Evolutionary conservation across 768 basidiomycete genomes (phyloP), one percentile per base, ranked within the genome.

Genomic region (Lyophyllum semitale): DNA sequence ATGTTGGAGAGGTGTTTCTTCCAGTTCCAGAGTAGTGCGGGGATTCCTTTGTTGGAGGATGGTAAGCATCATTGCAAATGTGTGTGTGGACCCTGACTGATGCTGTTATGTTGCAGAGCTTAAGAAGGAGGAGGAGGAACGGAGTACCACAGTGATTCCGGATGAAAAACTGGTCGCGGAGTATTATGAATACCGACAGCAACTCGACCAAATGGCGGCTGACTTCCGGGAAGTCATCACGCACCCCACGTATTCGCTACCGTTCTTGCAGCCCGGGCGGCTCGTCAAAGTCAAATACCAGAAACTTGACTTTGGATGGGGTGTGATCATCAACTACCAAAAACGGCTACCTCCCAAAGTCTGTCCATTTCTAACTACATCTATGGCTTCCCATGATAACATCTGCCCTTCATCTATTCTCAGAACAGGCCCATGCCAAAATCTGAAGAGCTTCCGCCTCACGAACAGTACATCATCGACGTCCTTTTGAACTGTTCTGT

Each of bases 1-100:
- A 98, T 99, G 96, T 80, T 99, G 11, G 93, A 97, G 71, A 79
- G 92, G 43, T 98, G 95, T 75, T 99, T 99, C 80, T 91, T 92
- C 81, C 97, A 99, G 71, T 98, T 98, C 74, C 97, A 99, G 73
- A 98, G 91, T 70, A 94, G 82, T 58, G 84, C 89, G 23, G 89
- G 88, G n/a, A 89, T 98, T 46, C 97, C 97, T 1, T 71, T 77
- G 47, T 73, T 96, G 8, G 89, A 95, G 67, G 82, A 88, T 54
- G 91, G 96, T 95, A 64, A 49, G 86, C 74, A 45, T 48, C 49
- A 4, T 17, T 18, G 32, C 49, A 37, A 3, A 20, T 37, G 35
- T 15, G 37, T 8, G 22, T 27, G 15, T 43, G 32, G 46, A 33
- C 30, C 12, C 18, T 60, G n/a, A 32, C 37, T 55, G 30, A 55